Percentiles rank a stretch among this genome's conserved stretches.
Evolutionary conservation across 805 yeast species (phyloP).

Genomic region (Suhomyces pyralidae): DNA sequence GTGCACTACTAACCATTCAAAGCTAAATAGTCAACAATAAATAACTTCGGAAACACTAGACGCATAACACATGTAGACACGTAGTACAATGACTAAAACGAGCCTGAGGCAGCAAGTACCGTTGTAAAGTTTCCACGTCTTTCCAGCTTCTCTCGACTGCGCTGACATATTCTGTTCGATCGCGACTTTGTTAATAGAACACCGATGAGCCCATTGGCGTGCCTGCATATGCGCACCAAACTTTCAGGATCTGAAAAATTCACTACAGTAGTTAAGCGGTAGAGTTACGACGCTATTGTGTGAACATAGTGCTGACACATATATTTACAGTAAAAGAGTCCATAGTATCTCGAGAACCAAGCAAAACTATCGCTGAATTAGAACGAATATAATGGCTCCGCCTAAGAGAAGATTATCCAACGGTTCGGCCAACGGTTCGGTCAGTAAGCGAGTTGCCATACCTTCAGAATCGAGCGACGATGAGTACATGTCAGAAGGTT

Average conservation of each 20-base stretch:
- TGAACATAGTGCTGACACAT: background rate
- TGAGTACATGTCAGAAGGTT: conserved; percentile 9
- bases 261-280: background rate
- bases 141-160: background rate
- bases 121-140: background rate
- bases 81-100: background rate
- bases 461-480: conserved; percentile 5
- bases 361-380: background rate
- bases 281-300: background rate
- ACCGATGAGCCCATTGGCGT: background rate
- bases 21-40: background rate
- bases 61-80: background rate
- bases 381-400: background rate
- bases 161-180: background rate
- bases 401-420: conserved; percentile 11
- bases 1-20: background rate
- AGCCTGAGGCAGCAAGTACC: no score
- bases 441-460: conserved; percentile 2
- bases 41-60: no score
- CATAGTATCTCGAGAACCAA: background rate
- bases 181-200: background rate
- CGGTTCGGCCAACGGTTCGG: conserved; percentile 5
- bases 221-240: background rate
- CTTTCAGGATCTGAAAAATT: background rate
- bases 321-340: background rate